Conservation (phyloP, 805 yeast genomes). For the Clavispora fructus region DNA sequence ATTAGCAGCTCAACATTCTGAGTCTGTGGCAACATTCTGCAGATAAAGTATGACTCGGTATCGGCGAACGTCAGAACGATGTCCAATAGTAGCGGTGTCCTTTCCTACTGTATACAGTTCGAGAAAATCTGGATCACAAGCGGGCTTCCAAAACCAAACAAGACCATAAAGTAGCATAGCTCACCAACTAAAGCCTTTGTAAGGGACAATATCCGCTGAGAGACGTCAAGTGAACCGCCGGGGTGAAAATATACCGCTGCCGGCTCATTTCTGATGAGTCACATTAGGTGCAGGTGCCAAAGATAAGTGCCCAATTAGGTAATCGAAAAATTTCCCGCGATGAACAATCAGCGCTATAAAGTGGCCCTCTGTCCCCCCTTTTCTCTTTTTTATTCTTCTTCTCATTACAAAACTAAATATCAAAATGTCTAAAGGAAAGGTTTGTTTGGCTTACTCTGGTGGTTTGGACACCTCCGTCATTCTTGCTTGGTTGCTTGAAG, state of each 20-base stretch:
- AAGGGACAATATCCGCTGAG: too few species aligned
- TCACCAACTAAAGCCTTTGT: too few species aligned
- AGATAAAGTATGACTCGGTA: constrained; percentile 10
- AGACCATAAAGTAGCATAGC: too few species aligned
- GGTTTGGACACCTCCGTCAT: constrained; percentile 98
- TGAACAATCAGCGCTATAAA: constrained; percentile 17
- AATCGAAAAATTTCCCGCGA: constrained; percentile 16
- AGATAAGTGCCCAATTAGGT: constrained; percentile 10
- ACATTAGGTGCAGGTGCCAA: neutral
- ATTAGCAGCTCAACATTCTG: too few species aligned
- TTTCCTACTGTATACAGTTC: neutral
- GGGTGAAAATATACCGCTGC: neutral
- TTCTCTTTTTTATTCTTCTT: constrained; percentile 2
- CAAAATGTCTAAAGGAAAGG: constrained; percentile 93
- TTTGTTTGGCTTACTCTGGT: constrained; percentile 98
- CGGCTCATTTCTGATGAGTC: neutral
- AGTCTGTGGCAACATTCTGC: neutral
- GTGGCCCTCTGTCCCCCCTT: constrained; percentile 5
- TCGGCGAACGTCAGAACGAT: constrained; percentile 4
- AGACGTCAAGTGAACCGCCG: too few species aligned
- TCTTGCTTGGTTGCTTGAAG: constrained; percentile 95
- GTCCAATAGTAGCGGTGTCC: neutral
- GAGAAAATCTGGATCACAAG: neutral
- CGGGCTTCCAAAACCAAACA: neutral
- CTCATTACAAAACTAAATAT: neutral